phyloP scores from a whole-genome alignment of 2,329 filamentous ascomycete genomes.

The Daldinia sp. region DNA sequence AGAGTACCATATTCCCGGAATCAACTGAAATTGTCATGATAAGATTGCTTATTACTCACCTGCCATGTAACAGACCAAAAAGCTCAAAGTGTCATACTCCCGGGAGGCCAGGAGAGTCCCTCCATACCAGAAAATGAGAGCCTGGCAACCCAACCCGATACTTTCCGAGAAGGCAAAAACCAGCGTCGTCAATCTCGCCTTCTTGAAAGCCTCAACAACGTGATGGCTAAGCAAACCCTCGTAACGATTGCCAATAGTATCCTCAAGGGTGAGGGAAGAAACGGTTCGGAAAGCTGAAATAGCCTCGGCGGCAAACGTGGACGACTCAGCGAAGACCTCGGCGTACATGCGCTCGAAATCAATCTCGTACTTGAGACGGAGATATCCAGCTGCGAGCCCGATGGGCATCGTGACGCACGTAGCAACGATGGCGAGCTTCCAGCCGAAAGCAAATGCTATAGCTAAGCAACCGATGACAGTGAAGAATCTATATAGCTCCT shows the following conservation, averaged over 20 bases:
- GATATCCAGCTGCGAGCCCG: constrained; percentile 61
- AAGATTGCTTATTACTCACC: constrained; percentile 27
- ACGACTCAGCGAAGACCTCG: constrained; percentile 76
- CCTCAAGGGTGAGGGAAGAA: constrained; percentile 75
- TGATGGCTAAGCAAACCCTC: constrained; percentile 68
- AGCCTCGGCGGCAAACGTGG: constrained; percentile 79
- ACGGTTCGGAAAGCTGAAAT: constrained; percentile 82
- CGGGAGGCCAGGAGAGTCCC: constrained; percentile 66
- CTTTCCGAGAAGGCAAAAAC: constrained; percentile 79
- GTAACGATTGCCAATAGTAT: constrained; percentile 73
- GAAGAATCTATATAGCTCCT: constrained; percentile 58
- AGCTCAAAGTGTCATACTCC: constrained; percentile 61
- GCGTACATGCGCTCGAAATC: constrained; percentile 77
- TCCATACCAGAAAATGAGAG: constrained; percentile 76
- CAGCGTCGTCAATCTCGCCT: constrained; percentile 71
- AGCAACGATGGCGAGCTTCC: constrained; percentile 79
- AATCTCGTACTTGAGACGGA: constrained; percentile 69
- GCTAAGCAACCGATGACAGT: constrained; percentile 73
- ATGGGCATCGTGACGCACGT: constrained; percentile 70
- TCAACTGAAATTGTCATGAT: background rate
- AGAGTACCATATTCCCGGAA: background rate
- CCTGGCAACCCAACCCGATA: constrained; percentile 71
- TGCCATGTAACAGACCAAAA: constrained; percentile 73
- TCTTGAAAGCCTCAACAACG: constrained; percentile 68
- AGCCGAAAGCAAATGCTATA: constrained; percentile 78